phyloP scores from a whole-genome alignment of 75 land plant species.

The Picea glauca region DNA sequence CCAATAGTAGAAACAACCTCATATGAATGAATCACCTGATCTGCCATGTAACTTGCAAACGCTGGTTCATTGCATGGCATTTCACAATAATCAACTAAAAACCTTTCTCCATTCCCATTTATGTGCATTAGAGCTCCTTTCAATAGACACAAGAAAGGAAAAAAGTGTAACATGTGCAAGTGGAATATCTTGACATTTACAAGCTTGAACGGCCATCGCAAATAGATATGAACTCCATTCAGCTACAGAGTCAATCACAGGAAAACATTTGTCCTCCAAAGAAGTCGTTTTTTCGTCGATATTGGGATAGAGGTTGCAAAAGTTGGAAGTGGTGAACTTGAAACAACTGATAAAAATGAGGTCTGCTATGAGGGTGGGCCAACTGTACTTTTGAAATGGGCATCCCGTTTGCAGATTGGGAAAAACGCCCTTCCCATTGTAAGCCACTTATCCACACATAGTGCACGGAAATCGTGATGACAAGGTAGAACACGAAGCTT shows the following conservation, averaged over 20 bases:
- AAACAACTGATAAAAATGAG: conserved; percentile 23
- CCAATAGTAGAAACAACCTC: no score
- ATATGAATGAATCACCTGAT: no score
- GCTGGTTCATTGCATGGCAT: no score
- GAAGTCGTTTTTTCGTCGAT: not conserved
- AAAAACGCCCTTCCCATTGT: conserved; percentile 30
- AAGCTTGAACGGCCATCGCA: conserved; percentile 63
- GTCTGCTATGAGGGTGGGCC: conserved; percentile 29
- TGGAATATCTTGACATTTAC: conserved; percentile 57
- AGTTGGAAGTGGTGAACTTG: not conserved
- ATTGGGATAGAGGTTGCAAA: conserved; percentile 10
- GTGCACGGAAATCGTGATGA: conserved; percentile 34
- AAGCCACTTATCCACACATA: conserved; percentile 45
- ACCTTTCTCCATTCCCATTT: conserved; percentile 56
- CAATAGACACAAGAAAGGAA: conserved; percentile 68
- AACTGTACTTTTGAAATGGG: conserved; percentile 15
- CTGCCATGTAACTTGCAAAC: no score
- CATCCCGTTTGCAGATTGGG: conserved; percentile 42
- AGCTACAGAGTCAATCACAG: conserved; percentile 55
- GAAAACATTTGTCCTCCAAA: conserved; percentile 57
- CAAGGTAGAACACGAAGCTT: conserved; percentile 37
- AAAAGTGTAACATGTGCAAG: conserved; percentile 67
- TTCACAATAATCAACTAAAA: conserved; percentile 38
- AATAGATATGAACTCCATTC: conserved; percentile 86
- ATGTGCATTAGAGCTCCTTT: conserved; percentile 49